Base-by-base conservation (phyloP, 1,284 basidiomycete species). In the Malassezia psittaci region DNA sequence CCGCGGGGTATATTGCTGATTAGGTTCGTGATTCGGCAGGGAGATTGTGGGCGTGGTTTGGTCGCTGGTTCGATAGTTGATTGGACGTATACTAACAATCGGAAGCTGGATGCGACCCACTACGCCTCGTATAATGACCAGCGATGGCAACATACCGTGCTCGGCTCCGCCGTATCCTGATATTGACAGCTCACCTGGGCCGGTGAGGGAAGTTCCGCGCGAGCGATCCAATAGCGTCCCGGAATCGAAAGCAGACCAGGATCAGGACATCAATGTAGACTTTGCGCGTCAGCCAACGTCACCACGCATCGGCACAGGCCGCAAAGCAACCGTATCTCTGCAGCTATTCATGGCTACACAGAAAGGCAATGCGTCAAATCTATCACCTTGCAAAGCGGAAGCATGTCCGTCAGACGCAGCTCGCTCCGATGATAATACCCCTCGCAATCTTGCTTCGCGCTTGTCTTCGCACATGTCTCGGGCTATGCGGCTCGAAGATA, bases 321-420 rank as follows among this genome's bases (percentile, higher is more conserved):
- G 55, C 33, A 57, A 57, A 43, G 55, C 55, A 15, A 42, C 48
- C 13, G 38, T 51, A 2, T 52, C 50, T 4, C 18, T 57, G 34
- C 45, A 57, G 38, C 34, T 57, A 42, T 57, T 57, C 18, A 52
- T 48, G 55, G 55, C 55, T 10, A 52, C 51, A 33, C 54, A 48
- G 35, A 37, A n/a, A 8, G 16, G 16, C 4, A 43, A 15, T 24
- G 41, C 18, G 11, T 5, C 41, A 3, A 16, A 12, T 12, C 15
- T 8, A n/a, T 19, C 38, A 39, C 38, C 24, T 29, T 29, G 24
- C 24, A 29, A 39, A 19, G 3, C 38, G 15, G 38, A 39, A 19
- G 15, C 38, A 19, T 6, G 19, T 39, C 38, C 38, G 38, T n/a
- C n/a, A 39, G 38, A n/a, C 8, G n/a, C n/a, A n/a, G 19, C 38